Evolutionary conservation across 352 stramenopile genomes (phyloP).

Genomic region (Pythium periplocum): DNA sequence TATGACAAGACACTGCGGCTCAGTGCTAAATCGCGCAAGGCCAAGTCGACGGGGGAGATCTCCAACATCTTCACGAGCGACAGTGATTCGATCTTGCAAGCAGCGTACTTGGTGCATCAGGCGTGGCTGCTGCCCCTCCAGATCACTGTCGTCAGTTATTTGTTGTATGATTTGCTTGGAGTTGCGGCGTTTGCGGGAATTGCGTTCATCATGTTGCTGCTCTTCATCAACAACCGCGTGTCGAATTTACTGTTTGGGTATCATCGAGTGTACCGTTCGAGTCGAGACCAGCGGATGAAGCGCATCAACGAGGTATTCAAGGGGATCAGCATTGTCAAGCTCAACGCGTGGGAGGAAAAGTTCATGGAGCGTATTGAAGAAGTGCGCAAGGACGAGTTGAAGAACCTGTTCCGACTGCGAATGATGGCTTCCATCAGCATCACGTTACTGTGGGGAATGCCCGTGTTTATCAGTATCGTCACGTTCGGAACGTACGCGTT

Average conservation of each 20-base stretch:
- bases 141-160: conserved; percentile 35
- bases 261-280: conserved; percentile 17
- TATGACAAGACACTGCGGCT: conserved; percentile 49
- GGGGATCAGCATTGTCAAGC: conserved; percentile 90
- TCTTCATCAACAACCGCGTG: conserved; percentile 35
- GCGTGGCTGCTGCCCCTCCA: conserved; percentile 57
- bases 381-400: conserved; percentile 23
- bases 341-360: conserved; percentile 88
- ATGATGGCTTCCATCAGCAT: conserved; percentile 35
- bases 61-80: conserved; percentile 63
- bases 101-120: conserved; percentile 49
- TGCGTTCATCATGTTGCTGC: conserved; percentile 36
- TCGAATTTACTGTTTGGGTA: conserved; percentile 27
- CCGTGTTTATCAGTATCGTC: conserved; percentile 41
- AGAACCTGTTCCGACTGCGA: conserved; percentile 23
- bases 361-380: conserved; percentile 65
- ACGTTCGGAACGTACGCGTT: conserved; percentile 40
- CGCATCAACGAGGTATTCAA: conserved; percentile 52
- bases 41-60: conserved; percentile 51
- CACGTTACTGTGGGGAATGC: conserved; percentile 36
- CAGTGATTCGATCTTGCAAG: conserved; percentile 32
- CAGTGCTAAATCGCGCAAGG: conserved; percentile 28
- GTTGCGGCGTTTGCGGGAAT: conserved; percentile 43
- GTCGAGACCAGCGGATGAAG: conserved; percentile 51
- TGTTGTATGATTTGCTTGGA: conserved; percentile 38